A percentile compares a stretch with the other conserved stretches of the same genome.
Evolutionary conservation across 176 grass and related monocot species (phyloP).

Genomic region (Bonia amplexicaulis): DNA sequence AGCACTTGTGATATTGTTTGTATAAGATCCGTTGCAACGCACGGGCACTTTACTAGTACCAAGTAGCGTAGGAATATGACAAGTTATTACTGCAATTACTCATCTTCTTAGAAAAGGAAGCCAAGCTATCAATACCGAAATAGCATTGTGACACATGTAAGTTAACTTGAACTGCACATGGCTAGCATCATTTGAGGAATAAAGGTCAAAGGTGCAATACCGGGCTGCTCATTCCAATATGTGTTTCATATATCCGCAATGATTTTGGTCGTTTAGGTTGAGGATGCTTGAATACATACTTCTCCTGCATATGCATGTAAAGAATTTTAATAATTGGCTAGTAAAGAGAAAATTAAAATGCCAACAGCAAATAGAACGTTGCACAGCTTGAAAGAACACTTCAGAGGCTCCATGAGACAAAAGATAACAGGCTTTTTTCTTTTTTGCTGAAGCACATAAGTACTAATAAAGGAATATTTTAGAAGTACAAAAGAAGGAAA

Average conservation of each 20-base stretch:
- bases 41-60: no score
- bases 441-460: background rate
- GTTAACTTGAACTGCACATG: conserved; percentile 11
- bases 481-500: background rate
- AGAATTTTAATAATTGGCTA: background rate
- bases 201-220: conserved; percentile 43
- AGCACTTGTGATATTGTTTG: no score
- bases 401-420: background rate
- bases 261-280: conserved; percentile 93
- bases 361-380: background rate
- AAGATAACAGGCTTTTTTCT: background rate
- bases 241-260: conserved; percentile 91
- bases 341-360: background rate
- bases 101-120: background rate
- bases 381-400: background rate
- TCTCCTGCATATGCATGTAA: conserved; percentile 67
- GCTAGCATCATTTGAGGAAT: background rate
- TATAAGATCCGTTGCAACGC: no score
- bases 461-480: background rate
- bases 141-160: conserved; percentile 8
- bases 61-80: background rate
- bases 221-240: conserved; percentile 98
- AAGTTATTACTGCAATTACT: background rate
- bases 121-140: background rate
- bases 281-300: conserved; percentile 82